Evolutionary conservation across 2,329 filamentous ascomycete species (phyloP), one percentile per base, ranked within the genome.

Genomic region (Zymoseptoria passerinii): DNA sequence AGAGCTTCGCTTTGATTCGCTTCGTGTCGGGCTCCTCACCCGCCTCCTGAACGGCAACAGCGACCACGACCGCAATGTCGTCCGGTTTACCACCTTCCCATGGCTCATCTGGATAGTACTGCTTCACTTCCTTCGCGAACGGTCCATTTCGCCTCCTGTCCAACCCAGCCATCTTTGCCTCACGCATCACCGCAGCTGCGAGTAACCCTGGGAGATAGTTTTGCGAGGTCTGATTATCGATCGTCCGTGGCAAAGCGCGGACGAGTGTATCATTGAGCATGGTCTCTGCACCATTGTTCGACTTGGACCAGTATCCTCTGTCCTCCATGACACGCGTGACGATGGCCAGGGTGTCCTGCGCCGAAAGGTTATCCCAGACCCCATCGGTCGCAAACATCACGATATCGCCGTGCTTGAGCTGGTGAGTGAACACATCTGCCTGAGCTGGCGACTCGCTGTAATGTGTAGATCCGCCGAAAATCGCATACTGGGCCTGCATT

Each of bases 31-130:
- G 61, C 44, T 55, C n/a, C 28, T 29, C 56, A 23, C 50, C 48
- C 8, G 50, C 61, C 55, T 86, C 83, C 65, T 92, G 86, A 8
- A 89, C 84, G 1, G 89, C 90, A 28, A 96, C 78, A 29, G 86
- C 84, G 13, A 92, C 86, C 54, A 99, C 79, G 4, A 90, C 90
- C 68, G 90, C 92, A 59, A 99, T 96, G 73, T 99, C 94, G 71
- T 99, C 94, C 19, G 95, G 83, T 74, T 99, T 99, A 55, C 94
- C 94, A 58, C 94, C 94, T 59, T 85, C 85, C 84, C 90, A 99
- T 59, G 85, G 83, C 73, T 97, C 92, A 44, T 86, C 80, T 0
- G 94, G 92, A 66, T 89, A 95, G 70, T 89, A 86, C 69, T 86
- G 89, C 71, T 94, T 90, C 19, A 96, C 90, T 73, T 96, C 91